These are phyloP conservation scores for Debaryomyces fabryi DNA, from an alignment of 1,139 yeast species.

Conservation along the genomic window DNA sequence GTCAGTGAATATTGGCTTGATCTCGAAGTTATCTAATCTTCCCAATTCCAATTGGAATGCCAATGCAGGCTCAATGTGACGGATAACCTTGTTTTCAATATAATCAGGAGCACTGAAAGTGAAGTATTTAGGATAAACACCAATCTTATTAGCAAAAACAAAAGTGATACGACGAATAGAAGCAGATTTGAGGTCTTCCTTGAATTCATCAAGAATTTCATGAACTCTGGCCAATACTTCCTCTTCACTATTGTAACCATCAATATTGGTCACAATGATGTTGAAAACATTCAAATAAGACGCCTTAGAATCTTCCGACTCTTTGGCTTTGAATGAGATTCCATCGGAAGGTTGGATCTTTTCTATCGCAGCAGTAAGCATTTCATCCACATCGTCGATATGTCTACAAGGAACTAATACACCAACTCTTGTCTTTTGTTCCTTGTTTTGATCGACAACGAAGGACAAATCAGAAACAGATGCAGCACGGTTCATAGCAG, in stretches of 20 bases:
- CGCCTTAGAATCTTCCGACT: slow-evolving; percentile 42
- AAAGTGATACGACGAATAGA: slow-evolving; percentile 91
- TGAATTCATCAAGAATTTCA: slow-evolving; percentile 68
- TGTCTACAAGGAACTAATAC: slow-evolving; percentile 80
- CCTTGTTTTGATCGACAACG: slow-evolving; percentile 63
- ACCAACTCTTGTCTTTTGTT: slow-evolving; percentile 74
- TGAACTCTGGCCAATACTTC: slow-evolving; percentile 64
- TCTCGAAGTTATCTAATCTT: slow-evolving; percentile 90
- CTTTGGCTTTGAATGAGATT: slow-evolving; percentile 33
- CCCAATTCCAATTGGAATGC: slow-evolving; percentile 97
- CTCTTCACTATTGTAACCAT: slow-evolving; percentile 73
- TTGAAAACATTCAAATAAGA: slow-evolving; percentile 69
- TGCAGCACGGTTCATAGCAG: slow-evolving; percentile 76
- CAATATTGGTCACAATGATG: slow-evolving; percentile 72
- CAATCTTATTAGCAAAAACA: slow-evolving; percentile 80
- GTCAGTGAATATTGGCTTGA: slow-evolving; percentile 93
- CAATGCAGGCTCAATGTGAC: slow-evolving; percentile 97
- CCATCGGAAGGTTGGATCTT: slow-evolving; percentile 56
- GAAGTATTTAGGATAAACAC: slow-evolving; percentile 91
- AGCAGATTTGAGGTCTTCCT: slow-evolving; percentile 67
- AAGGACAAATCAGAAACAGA: slow-evolving; percentile 91
- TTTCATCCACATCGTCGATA: slow-evolving; percentile 87
- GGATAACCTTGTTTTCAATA: slow-evolving; percentile 82
- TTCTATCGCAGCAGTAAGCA: slow-evolving; percentile 75
- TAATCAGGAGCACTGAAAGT: slow-evolving; percentile 91